Evolutionary conservation across 768 basidiomycete species (phyloP), one percentile per base, ranked within the genome.

Genomic region (Coprinopsis sp.): DNA sequence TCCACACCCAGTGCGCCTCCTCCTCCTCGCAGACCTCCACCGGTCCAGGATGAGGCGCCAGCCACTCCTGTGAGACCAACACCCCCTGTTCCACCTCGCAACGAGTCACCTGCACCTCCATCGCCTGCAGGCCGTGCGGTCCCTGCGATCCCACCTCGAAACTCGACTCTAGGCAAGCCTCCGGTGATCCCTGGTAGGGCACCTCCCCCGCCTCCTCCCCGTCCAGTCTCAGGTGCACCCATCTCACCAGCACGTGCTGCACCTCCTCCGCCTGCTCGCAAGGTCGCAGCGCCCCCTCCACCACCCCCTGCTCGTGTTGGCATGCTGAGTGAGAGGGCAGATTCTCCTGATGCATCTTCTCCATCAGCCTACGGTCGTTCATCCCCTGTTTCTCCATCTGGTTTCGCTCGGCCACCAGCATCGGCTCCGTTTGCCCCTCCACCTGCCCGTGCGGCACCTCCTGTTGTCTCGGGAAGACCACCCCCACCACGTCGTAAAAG

Each of bases 401-500:
- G 58, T 12, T 73, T 73, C 19, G 68, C 64, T 11, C 50, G 41
- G 4, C 66, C 59, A 13, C 41, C 57, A 2, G 36, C 44, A 3
- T 45, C 55, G 40, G 62, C 64, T 6, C 54, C 63, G 14, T 58
- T 66, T n/a, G 61, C 62, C 21, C 66, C 70, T 14, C n/a, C n/a
- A n/a, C 59, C 65, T 28, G 56, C 63, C 25, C 55, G 62, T 28
- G 53, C n/a, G n/a, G n/a, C 58, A 5, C 56, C 62, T 8, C 58
- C 62, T 30, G 42, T 54, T 36, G 42, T 37, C 8, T 44, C 23
- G 3, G 38, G 50, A 10, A 39, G 47, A 12, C 51, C 57, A 5
- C 58, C 55, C 18, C 48, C 50, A 19, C 50, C 48, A 12, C 47
- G 72, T 34, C 70, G 78, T 25, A 78, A 71, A 66, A 79, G 79